These are phyloP conservation scores for Spathaspora passalidarum DNA, from an alignment of 805 yeast species.

Conservation along the genomic window DNA sequence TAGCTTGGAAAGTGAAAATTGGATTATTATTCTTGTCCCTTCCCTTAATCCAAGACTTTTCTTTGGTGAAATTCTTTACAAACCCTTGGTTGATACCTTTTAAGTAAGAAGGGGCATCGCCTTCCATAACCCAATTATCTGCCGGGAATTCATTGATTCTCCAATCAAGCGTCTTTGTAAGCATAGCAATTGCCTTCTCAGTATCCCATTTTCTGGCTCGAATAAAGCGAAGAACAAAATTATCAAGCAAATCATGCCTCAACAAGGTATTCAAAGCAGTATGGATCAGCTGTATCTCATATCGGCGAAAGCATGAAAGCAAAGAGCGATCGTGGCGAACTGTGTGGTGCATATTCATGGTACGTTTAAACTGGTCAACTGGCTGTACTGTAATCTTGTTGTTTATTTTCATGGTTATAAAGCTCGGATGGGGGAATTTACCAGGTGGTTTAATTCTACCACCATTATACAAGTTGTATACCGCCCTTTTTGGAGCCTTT, in stretches of 20 bases:
- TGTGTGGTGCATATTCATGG: neutral
- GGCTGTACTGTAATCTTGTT: neutral
- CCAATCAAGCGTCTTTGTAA: constrained; percentile 75
- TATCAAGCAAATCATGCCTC: constrained; percentile 81
- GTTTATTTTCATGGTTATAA: neutral
- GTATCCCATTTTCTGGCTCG: constrained; percentile 87
- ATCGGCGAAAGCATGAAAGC: constrained; percentile 44
- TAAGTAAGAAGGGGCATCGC: constrained; percentile 64
- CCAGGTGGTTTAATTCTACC: constrained; percentile 8
- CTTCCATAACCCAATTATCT: constrained; percentile 60
- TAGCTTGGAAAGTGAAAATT: constrained; percentile 75
- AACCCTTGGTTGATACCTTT: constrained; percentile 41
- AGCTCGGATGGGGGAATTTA: neutral
- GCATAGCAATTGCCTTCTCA: constrained; percentile 65
- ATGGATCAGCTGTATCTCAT: constrained; percentile 51
- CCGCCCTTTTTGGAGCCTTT: neutral
- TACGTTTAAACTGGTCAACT: neutral
- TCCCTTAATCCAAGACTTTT: constrained; percentile 76
- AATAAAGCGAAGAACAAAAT: constrained; percentile 67
- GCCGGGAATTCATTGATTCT: constrained; percentile 60
- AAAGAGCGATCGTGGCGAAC: neutral
- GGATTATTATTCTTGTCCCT: constrained; percentile 73
- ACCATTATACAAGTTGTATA: constrained; percentile 4
- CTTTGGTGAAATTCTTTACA: constrained; percentile 54
- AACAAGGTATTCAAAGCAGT: constrained; percentile 37